These are phyloP conservation scores for Endoconidiophora polonica DNA, from an alignment of 2,329 filamentous ascomycete genomes.

Conservation along the genomic window DNA sequence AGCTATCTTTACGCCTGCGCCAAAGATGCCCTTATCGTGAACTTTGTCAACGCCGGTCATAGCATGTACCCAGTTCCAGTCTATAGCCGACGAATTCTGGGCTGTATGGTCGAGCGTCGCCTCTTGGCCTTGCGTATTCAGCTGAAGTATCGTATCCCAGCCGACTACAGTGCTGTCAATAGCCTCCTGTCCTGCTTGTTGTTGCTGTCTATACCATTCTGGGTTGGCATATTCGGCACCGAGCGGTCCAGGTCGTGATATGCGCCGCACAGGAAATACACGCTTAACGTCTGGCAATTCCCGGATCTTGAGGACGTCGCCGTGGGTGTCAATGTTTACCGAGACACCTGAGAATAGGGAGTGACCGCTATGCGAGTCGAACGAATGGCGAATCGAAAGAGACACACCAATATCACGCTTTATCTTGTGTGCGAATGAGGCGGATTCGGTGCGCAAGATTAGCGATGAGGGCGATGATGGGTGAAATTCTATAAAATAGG, in stretches of 20 bases:
- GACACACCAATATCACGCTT: neutral
- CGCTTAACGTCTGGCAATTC: constrained; percentile 7
- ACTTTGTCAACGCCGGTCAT: constrained; percentile 25
- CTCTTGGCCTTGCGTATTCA: too few relatives aligned
- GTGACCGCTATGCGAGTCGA: neutral
- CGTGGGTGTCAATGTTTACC: neutral
- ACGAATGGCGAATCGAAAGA: constrained; percentile 2
- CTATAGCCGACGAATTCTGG: neutral
- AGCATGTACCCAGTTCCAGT: constrained; percentile 17
- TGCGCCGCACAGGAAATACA: constrained; percentile 1
- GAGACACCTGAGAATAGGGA: constrained; percentile 7
- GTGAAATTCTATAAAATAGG: constrained; percentile 7
- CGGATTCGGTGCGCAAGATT: neutral
- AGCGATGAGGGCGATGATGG: neutral
- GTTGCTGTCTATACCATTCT: neutral
- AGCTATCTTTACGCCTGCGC: constrained; percentile 23
- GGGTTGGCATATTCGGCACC: neutral
- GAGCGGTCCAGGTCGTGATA: neutral
- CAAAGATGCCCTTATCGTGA: constrained; percentile 22
- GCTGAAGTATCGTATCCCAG: neutral
- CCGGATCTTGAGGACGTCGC: neutral
- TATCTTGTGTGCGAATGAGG: neutral
- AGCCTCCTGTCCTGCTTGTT: neutral
- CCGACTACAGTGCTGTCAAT: neutral
- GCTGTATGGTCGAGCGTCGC: neutral